Conservation (phyloP, 495 filamentous ascomycete genomes). For the Hypoxylon trugodes region DNA sequence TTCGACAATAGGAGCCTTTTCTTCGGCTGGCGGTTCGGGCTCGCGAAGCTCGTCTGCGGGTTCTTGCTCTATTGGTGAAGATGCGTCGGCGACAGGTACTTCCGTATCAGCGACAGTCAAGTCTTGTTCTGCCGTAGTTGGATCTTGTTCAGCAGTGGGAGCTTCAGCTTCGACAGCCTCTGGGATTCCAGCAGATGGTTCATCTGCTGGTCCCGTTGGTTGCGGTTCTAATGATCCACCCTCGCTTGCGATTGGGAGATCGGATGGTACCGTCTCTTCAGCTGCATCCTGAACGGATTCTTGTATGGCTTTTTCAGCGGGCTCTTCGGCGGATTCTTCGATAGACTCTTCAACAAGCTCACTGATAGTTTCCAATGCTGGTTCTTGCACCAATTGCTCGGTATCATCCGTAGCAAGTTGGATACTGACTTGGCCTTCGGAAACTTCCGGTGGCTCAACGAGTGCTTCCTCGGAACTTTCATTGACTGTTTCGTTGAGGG, state of each 20-base stretch:
- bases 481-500: background rate
- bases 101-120: background rate
- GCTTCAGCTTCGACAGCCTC: background rate
- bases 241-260: background rate
- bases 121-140: background rate
- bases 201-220: background rate
- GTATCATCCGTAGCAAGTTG: background rate
- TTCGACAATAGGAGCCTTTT: background rate
- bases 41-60: background rate
- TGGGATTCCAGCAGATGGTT: background rate
- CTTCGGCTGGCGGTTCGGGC: background rate
- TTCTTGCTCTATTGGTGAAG: background rate
- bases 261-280: background rate
- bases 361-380: background rate
- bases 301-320: conserved; percentile 11
- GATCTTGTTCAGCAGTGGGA: background rate
- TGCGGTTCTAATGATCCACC: background rate
- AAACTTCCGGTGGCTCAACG: background rate
- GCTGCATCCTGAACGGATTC: background rate
- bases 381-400: background rate
- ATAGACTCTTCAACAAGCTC: conserved; percentile 18
- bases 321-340: conserved; percentile 15
- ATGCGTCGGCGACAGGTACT: background rate
- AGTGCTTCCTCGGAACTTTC: background rate
- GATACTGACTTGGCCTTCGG: background rate